These are phyloP conservation scores for Salix koriyanagi DNA, from an alignment of 345 rosid species.

Conservation along the genomic window DNA sequence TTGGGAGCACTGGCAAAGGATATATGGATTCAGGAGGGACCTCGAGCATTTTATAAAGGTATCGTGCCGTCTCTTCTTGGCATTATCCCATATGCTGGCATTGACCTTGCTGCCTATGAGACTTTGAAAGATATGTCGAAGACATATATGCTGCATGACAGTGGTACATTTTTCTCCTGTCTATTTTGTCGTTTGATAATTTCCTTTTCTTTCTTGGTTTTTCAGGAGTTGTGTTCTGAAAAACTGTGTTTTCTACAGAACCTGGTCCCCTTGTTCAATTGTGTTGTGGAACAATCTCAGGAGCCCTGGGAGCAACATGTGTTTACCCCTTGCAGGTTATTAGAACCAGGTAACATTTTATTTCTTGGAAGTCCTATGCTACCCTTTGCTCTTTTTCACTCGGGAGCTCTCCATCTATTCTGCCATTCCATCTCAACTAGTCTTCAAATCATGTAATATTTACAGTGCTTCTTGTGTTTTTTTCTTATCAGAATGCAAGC, in stretches of 20 bases:
- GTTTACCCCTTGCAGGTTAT: constrained; percentile 94
- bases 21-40: constrained; percentile 79
- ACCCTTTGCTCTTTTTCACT: background rate
- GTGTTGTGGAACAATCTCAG: constrained; percentile 85
- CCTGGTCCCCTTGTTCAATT: constrained; percentile 87
- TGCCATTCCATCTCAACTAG: background rate
- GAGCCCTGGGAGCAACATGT: constrained; percentile 88
- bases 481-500: constrained; percentile 76
- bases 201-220: background rate
- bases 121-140: constrained; percentile 75
- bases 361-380: background rate
- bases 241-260: constrained; percentile 30
- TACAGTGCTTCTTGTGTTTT: background rate
- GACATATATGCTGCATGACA: constrained; percentile 61
- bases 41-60: constrained; percentile 81
- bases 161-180: constrained; percentile 36
- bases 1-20: constrained; percentile 55
- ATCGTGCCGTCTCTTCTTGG: constrained; percentile 85
- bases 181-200: constrained; percentile 2
- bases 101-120: constrained; percentile 92
- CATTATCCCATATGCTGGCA: constrained; percentile 91
- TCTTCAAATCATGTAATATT: background rate
- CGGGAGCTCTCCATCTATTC: background rate
- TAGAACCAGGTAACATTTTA: constrained; percentile 61
- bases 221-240: background rate